Percentiles rank a stretch among this genome's conserved stretches.
Evolutionary conservation across 192 early-diverging fungal genomes (phyloP).

Genomic region (Haplosporangium gracile): DNA sequence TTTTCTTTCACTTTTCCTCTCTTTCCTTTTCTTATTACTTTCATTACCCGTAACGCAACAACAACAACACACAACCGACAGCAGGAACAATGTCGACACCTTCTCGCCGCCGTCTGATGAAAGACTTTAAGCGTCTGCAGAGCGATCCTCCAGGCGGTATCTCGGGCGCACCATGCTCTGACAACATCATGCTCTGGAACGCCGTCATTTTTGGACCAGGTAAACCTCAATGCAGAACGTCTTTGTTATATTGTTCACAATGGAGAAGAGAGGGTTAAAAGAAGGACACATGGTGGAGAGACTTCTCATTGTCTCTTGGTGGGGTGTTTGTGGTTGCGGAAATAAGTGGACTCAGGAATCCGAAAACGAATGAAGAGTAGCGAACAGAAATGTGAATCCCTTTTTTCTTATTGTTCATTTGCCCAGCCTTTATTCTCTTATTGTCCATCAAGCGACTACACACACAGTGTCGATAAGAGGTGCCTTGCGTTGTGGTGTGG

Average conservation of each 20-base stretch:
- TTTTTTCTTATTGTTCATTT: neutral
- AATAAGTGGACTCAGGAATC: neutral
- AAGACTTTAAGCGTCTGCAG: slow-evolving; percentile 96
- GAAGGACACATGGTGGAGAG: neutral
- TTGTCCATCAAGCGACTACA: neutral
- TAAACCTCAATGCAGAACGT: slow-evolving; percentile 25
- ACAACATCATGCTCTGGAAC: slow-evolving; percentile 99
- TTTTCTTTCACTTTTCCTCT: too few relatives aligned
- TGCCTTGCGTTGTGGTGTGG: neutral
- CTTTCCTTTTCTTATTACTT: neutral
- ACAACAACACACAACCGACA: neutral
- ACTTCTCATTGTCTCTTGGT: neutral
- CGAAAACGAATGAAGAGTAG: neutral
- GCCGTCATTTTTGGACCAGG: slow-evolving; percentile 98
- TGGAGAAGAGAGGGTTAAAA: neutral
- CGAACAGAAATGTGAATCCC: neutral
- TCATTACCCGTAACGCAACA: neutral
- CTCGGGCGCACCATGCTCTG: slow-evolving; percentile 91
- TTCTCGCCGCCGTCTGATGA: slow-evolving; percentile 94
- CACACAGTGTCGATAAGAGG: neutral
- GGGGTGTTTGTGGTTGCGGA: neutral
- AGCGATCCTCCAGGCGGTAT: slow-evolving; percentile 93
- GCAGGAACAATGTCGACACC: slow-evolving; percentile 84
- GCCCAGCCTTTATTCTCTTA: neutral
- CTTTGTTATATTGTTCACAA: neutral